Evolutionary conservation across 2,329 filamentous ascomycete species (phyloP), one percentile per base, ranked within the genome.

Genomic region (Talaromyces atroroseus): DNA sequence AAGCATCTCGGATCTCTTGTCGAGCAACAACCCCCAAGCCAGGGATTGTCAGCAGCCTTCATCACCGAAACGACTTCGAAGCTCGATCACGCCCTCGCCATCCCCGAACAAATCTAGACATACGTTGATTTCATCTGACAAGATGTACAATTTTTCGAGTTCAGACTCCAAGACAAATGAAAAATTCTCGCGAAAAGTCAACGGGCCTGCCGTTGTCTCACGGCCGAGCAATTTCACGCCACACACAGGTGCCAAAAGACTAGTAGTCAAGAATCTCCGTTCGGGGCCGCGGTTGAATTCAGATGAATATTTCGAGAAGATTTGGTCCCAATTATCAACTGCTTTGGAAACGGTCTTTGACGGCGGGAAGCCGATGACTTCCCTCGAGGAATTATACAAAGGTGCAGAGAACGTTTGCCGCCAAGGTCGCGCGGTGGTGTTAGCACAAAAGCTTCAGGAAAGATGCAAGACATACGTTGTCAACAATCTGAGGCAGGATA

Each of bases 211-310:
- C 21, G 64, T 63, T 65, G 55, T 66, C 8, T 60, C 67, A 40
- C 71, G 68, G 20, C 69, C 71, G 49, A 71, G 70, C 54, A 76
- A 77, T 51, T 89, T 92, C 67, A 88, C 87, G 63, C 86, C 90
- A 12, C 84, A 89, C 65, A 79, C 81, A 11, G 91, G 90, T 32
- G 86, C 90, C 20, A 92, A 88, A 78, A 92, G 88, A 73, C 82
- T 99, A 47, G 83, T 92, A n/a, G 89, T 99, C 65, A 96, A 96
- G 81, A 97, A 96, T 69, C 81, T 96, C 61, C 85, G 87, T 58
- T 80, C 82, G 1, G 80, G 80, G 18, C 75, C 81, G n/a, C 80
- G 81, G 57, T 78, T 82, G 54, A 83, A 90, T 64, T 82, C 88
- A 20, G 84, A 88, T 60, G 80, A 83, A 61, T 97, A 96, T 75